Percentiles rank a stretch among this genome's conserved stretches.
Evolutionary conservation across 345 rosid genomes (phyloP).

Genomic region (Rhizophora mangle): DNA sequence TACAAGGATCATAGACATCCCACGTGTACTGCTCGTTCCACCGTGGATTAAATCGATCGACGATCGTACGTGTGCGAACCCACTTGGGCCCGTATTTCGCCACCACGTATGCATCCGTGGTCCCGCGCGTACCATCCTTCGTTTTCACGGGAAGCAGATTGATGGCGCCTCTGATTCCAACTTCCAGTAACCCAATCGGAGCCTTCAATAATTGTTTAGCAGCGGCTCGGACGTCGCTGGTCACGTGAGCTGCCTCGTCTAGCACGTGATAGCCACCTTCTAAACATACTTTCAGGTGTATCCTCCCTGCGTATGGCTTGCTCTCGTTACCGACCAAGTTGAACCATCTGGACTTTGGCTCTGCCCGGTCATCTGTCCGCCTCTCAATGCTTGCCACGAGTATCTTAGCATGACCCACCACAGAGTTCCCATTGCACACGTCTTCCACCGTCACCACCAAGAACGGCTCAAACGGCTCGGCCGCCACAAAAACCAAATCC

Average conservation of each 20-base stretch:
- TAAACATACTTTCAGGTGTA: slow-evolving; percentile 65
- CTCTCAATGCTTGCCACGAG: slow-evolving; percentile 70
- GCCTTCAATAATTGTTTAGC: slow-evolving; percentile 78
- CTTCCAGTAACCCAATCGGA: slow-evolving; percentile 76
- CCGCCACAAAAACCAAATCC: slow-evolving; percentile 86
- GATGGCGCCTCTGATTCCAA: slow-evolving; percentile 79
- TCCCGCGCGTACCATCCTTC: slow-evolving; percentile 81
- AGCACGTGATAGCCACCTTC: slow-evolving; percentile 95
- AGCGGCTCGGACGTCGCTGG: slow-evolving; percentile 79
- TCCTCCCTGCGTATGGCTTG: slow-evolving; percentile 69
- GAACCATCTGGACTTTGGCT: slow-evolving; percentile 76
- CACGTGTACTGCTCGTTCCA: slow-evolving; percentile 96
- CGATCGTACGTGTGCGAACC: slow-evolving; percentile 77
- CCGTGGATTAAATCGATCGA: slow-evolving; percentile 83
- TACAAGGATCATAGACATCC: slow-evolving; percentile 88
- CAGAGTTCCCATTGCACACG: slow-evolving; percentile 33
- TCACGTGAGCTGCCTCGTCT: slow-evolving; percentile 92
- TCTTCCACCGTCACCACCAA: slow-evolving; percentile 72
- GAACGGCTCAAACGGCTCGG: slow-evolving; percentile 91
- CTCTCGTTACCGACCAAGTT: slow-evolving; percentile 66
- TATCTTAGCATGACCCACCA: slow-evolving; percentile 62
- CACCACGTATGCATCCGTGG: slow-evolving; percentile 83
- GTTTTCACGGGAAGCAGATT: slow-evolving; percentile 83
- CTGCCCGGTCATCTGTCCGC: slow-evolving; percentile 53
- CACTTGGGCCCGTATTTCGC: slow-evolving; percentile 93